A percentile compares a stretch with the other conserved stretches of the same genome.
These are phyloP conservation scores for Lolium multiflorum DNA, from an alignment of 176 grass and related monocot genomes.

Conservation along the genomic window DNA sequence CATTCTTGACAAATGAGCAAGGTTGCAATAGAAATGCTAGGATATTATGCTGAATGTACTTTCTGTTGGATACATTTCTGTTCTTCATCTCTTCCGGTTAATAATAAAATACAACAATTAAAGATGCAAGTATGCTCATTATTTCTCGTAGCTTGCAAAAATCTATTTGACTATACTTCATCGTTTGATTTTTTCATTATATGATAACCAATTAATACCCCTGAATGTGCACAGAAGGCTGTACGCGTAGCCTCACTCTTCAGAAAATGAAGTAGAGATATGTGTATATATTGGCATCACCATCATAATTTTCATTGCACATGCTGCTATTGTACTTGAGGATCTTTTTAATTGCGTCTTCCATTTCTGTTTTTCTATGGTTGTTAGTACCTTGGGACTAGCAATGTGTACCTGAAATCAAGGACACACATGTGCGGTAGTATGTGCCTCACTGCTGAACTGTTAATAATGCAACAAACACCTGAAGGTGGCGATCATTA, in stretches of 20 bases:
- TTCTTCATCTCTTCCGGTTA: conserved; percentile 1
- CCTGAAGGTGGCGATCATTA: conserved; percentile 43
- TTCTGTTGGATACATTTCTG: conserved; percentile 23
- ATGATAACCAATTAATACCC: conserved; percentile 6
- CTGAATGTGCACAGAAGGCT: background rate
- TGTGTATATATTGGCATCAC: conserved; percentile 4
- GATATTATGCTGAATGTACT: conserved; percentile 6
- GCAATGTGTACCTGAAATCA: conserved; percentile 46
- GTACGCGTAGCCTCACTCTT: background rate
- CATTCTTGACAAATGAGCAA: conserved; percentile 17
- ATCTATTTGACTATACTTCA: background rate
- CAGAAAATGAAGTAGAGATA: conserved; percentile 27
- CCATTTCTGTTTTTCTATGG: conserved; percentile 46
- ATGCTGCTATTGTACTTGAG: conserved; percentile 37
- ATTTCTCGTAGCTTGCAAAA: conserved; percentile 17
- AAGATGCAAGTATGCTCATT: conserved; percentile 16
- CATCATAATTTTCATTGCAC: conserved; percentile 45
- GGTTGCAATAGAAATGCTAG: conserved; percentile 12
- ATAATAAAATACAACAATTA: conserved; percentile 22
- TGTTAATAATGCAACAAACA: conserved; percentile 44
- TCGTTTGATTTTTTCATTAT: background rate
- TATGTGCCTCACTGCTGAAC: conserved; percentile 22
- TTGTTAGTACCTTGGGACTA: conserved; percentile 52
- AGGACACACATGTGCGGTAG: background rate
- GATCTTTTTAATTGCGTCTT: conserved; percentile 34